Evolutionary conservation across 2,329 filamentous ascomycete species (phyloP).

Genomic region (Hypocreales sp.): DNA sequence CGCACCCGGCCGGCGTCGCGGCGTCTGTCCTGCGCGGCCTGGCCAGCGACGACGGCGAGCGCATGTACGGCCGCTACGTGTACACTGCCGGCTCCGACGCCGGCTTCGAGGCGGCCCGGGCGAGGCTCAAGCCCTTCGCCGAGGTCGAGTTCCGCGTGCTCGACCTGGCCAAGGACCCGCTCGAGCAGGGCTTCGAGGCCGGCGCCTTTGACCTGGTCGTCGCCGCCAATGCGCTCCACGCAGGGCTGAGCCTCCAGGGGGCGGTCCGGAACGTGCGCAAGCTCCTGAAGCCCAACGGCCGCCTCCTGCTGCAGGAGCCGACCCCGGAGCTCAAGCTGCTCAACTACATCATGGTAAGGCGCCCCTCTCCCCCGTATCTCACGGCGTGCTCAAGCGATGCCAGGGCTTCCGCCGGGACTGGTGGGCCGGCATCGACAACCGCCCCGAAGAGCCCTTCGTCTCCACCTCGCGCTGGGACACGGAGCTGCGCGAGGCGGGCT

Average conservation of each 20-base stretch:
- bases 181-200: conserved; percentile 3
- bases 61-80: conserved; percentile 7
- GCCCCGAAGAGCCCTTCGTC: neutral
- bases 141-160: conserved; percentile 9
- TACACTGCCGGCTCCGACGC: conserved; percentile 10
- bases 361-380: no score
- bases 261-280: conserved; percentile 1
- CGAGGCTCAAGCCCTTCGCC: conserved; percentile 4
- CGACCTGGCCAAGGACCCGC: conserved; percentile 8
- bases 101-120: conserved; percentile 8
- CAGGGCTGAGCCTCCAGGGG: neutral
- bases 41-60: neutral
- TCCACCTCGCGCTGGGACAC: conserved; percentile 2
- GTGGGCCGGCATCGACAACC: neutral
- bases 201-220: conserved; percentile 4
- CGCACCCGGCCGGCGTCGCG: conserved; percentile 19
- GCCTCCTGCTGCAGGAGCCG: neutral
- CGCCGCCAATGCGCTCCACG: conserved; percentile 2
- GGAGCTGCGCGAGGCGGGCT: conserved; percentile 1
- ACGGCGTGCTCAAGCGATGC: neutral
- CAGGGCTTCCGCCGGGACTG: neutral
- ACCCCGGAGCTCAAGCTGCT: neutral
- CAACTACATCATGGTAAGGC: neutral
- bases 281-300: neutral
- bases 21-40: conserved; percentile 8